Conservation (phyloP, 768 basidiomycete species). For the Russula griseocarnosa region DNA sequence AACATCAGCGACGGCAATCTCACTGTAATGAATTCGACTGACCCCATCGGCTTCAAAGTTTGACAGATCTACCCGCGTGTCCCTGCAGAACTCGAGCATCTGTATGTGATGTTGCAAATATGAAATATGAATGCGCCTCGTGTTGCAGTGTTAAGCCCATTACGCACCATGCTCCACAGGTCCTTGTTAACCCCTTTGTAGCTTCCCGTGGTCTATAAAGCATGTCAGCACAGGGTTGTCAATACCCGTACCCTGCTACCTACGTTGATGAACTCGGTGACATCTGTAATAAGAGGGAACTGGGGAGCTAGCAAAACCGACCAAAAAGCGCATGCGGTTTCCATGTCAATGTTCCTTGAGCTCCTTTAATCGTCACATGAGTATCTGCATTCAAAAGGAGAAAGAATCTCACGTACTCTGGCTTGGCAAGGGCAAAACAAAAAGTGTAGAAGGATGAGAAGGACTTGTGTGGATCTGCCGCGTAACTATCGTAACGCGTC, state of each 20-base stretch:
- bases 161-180: constrained; percentile 75
- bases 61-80: constrained; percentile 53
- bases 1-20: background rate
- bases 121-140: background rate
- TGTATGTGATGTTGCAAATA: constrained; percentile 32
- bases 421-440: constrained; percentile 67
- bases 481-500: constrained; percentile 47
- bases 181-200: constrained; percentile 84
- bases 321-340: constrained; percentile 76
- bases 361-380: constrained; percentile 41
- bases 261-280: constrained; percentile 65
- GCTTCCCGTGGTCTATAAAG: constrained; percentile 43
- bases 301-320: constrained; percentile 65
- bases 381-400: background rate
- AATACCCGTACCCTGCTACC: constrained; percentile 26
- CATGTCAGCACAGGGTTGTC: background rate
- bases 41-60: constrained; percentile 78
- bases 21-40: constrained; percentile 33
- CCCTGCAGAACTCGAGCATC: constrained; percentile 74
- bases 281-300: constrained; percentile 60
- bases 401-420: constrained; percentile 49
- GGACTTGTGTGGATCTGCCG: constrained; percentile 45
- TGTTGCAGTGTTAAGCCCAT: background rate
- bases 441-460: constrained; percentile 67
- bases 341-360: constrained; percentile 76